Base-by-base conservation (phyloP, 2,329 filamentous ascomycete genomes). In the Fusarium sp. region DNA sequence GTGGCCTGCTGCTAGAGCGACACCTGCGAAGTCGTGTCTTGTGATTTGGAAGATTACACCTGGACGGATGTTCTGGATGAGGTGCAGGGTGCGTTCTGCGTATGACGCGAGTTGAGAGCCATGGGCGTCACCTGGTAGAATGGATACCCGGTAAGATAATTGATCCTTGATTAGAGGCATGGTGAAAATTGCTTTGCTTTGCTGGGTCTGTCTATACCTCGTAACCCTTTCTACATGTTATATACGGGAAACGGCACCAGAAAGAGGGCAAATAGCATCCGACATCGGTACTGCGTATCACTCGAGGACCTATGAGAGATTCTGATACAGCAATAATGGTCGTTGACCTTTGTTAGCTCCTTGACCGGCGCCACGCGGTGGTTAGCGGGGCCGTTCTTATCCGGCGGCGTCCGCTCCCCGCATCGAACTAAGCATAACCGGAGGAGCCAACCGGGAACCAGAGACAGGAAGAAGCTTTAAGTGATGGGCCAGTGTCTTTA, bases 111-210 rank as follows among this genome's bases (percentile, higher is more conserved):
- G 42, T 18, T 62, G 54, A 3, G 58, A 30, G 7, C 67, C 67
- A 10, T 57, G 57, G 0, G 50, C 62, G 39, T 69, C 65, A 4
- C 65, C 67, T 7, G 65, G 67, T 19, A 70, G 44, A 23, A 67
- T 34, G 10, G 55, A 45, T 34, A 65, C 26, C 25, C 19, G 21
- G 18, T 53, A 65, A 9, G 30, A 42, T 37, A 34, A 21, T n/a
- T 46, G 49, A 23, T 60, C 51, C 12, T 43, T 44, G 16, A 57
- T 42, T 11, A 57, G 41, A 49, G 64, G 60, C 61, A 65, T 65
- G 34, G 25, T 64, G 25, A 25, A 6, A 21, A 37, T 11, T 18
- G 25, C 8, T 26, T 50, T 41, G 25, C 4, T 51, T 39, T 21
- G 28, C 14, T 39, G 6, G 34, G 18, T 6, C 6, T 37, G 34